These are phyloP conservation scores for Marasmius oreades DNA, from an alignment of 1,284 basidiomycete genomes.

Conservation along the genomic window DNA sequence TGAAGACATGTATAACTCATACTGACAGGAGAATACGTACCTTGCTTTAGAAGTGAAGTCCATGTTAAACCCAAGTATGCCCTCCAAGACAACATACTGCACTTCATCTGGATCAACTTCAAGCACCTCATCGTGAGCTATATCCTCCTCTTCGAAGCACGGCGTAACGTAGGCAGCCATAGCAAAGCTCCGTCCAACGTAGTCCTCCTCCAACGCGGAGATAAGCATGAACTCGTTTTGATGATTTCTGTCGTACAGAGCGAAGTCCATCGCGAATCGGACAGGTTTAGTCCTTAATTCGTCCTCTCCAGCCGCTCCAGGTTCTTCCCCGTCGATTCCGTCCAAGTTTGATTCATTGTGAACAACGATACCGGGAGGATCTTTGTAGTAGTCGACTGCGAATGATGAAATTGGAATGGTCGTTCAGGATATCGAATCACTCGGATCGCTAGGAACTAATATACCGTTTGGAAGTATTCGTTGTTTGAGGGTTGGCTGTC, in stretches of 20 bases:
- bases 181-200: constrained; percentile 19
- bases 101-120: constrained; percentile 40
- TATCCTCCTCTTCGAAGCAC: constrained; percentile 1
- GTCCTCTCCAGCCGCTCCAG: neutral
- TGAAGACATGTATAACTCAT: constrained; percentile 3
- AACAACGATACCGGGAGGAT: neutral
- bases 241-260: constrained; percentile 2
- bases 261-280: constrained; percentile 2
- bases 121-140: constrained; percentile 36
- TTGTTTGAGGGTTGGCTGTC: neutral
- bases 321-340: constrained; percentile 1
- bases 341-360: neutral
- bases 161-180: constrained; percentile 32
- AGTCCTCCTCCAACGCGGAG: neutral
- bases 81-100: constrained; percentile 29
- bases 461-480: neutral
- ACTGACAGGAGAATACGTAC: constrained; percentile 26
- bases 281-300: neutral
- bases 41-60: constrained; percentile 32
- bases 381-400: neutral
- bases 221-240: neutral
- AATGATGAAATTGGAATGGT: neutral
- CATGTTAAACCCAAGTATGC: constrained; percentile 31
- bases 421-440: neutral
- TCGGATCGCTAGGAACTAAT: neutral